Evolutionary conservation across 345 rosid genomes (phyloP).

Genomic region (Brassica rapa): DNA sequence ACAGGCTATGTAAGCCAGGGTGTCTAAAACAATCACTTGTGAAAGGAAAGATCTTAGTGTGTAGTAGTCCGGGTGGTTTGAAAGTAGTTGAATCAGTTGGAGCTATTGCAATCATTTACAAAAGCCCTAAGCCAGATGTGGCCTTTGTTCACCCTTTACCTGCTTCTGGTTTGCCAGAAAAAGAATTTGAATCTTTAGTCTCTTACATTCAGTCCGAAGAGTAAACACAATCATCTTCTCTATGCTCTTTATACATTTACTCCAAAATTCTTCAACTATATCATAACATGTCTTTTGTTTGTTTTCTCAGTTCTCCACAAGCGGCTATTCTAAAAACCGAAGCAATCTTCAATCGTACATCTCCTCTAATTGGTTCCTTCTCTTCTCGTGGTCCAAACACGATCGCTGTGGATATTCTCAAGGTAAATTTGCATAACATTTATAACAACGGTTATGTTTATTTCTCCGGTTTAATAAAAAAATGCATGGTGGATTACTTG

Average conservation of each 20-base stretch:
- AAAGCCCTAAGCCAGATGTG: not conserved
- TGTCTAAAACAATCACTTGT: conserved; percentile 34
- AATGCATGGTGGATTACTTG: conserved; percentile 8
- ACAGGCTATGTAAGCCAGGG: not conserved
- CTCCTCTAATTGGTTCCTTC: conserved; percentile 44
- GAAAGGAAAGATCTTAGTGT: conserved; percentile 47
- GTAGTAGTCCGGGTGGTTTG: not conserved
- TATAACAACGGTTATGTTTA: conserved; percentile 43
- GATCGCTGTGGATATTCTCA: conserved; percentile 12
- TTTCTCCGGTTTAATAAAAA: not conserved
- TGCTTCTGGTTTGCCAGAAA: not conserved
- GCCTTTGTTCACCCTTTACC: conserved; percentile 29
- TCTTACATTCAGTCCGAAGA: conserved; percentile 23
- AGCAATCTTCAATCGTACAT: conserved; percentile 9
- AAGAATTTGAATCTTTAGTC: conserved; percentile 1
- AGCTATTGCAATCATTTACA: conserved; percentile 32
- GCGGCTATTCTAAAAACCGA: conserved; percentile 37
- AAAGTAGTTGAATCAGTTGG: not conserved
- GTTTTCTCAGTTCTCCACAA: conserved; percentile 25
- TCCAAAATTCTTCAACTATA: not conserved
- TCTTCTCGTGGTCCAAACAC: conserved; percentile 38
- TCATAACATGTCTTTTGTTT: not conserved
- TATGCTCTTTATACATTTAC: not conserved
- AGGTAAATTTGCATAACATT: not conserved
- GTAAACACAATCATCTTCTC: not conserved